Conservation (phyloP, 768 basidiomycete genomes). For the Serendipita vermifera region DNA sequence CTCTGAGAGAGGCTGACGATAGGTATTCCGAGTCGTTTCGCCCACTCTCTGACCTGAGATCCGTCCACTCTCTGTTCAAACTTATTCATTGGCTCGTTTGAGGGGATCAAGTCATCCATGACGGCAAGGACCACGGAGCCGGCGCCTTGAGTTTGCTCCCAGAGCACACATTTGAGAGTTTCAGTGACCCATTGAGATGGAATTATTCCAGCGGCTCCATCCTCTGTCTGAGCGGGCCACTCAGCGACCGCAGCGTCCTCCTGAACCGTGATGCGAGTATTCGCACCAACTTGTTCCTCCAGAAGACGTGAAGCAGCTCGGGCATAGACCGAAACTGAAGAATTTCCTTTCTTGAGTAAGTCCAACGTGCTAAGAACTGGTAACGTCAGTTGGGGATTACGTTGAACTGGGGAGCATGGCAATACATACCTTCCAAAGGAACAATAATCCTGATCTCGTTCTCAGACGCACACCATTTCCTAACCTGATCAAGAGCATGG, state of each 20-base stretch:
- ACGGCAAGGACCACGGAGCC: not conserved
- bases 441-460: slow-evolving; percentile 68
- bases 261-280: slow-evolving; percentile 70
- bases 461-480: slow-evolving; percentile 68
- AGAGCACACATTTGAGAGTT: not conserved
- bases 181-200: not conserved
- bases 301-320: slow-evolving; percentile 79
- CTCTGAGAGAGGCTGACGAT: not conserved
- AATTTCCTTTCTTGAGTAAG: slow-evolving; percentile 82
- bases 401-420: not conserved
- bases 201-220: not conserved
- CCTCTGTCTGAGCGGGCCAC: slow-evolving; percentile 30
- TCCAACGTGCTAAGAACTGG: slow-evolving; percentile 84
- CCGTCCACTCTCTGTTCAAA: too few species aligned
- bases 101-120: too few species aligned
- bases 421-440: slow-evolving; percentile 69
- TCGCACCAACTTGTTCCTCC: slow-evolving; percentile 74
- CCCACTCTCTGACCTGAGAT: not conserved
- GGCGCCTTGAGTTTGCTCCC: not conserved
- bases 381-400: slow-evolving; percentile 8
- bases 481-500: slow-evolving; percentile 62
- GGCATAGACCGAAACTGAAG: slow-evolving; percentile 62
- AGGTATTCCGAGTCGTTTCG: not conserved
- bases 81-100: too few species aligned
- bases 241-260: slow-evolving; percentile 69